Base-by-base conservation (phyloP, 306 rosid genomes). In the Quercus suber region DNA sequence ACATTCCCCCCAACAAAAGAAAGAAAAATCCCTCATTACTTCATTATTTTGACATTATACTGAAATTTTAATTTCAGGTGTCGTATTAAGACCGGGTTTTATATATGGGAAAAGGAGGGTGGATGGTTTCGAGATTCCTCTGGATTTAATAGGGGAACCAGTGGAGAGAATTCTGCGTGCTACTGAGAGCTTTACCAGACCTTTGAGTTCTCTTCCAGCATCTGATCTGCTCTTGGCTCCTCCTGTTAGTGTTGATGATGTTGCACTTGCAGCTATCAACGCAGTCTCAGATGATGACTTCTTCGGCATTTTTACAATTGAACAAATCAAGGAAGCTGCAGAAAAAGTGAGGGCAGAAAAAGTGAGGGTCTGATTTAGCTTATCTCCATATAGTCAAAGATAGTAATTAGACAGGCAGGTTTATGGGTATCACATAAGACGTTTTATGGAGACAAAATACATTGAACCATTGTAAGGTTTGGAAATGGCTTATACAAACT, bases 301-400 rank as follows among this genome's bases (percentile, higher is more conserved):
- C 77, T 95, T 95, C 41, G 99, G 99, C 79, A 77, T 95, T 74
- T 90, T 87, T 56, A 92, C 98, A 28, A 89, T 95, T 58, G 94
- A 92, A 25, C 99, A 95, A 85, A 95, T 95, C 87, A 92, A 95
- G 83, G 98, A 92, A 85, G 92, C 97, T 69, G 99, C 99, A 30
- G 79, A 86, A 56, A 95, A 91, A 69, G 89, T 78, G 58, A 86
- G 81, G 84, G 99, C 99, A 30, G 79, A 86, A 56, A 95, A 91
- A 69, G 89, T 81, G 67, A 86, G 81, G 84, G 88, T 76, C 73
- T 92, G 90, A 92, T 37, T 60, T 59, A 63, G 14, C 30, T 12
- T 64, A 67, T 14, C 49, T 30, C 37, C 45, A 56, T 60, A 55
- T 68, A 45, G 74, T 49, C 55, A 71, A 58, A 55, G 3, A 31